phyloP scores from a whole-genome alignment of 2,329 filamentous ascomycete genomes.

The Sporothrix brunneoviolacea region DNA sequence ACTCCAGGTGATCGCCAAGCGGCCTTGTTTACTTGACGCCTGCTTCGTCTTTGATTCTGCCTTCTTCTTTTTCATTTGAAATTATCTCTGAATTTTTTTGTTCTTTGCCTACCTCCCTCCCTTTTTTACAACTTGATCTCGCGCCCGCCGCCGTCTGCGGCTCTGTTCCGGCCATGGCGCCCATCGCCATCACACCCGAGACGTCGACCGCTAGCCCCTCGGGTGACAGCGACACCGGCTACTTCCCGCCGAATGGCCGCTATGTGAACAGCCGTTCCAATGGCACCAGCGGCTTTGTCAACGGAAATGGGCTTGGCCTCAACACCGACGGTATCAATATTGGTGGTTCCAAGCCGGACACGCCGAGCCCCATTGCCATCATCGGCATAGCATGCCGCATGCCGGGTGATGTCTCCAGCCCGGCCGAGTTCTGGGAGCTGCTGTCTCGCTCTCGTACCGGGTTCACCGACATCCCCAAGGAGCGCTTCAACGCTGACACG shows the following conservation, averaged over 20 bases:
- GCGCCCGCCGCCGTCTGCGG: neutral
- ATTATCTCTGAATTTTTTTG: neutral
- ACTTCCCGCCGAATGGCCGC: constrained; percentile 18
- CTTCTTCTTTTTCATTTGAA: neutral
- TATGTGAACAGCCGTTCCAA: constrained; percentile 23
- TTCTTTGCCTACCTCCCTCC: neutral
- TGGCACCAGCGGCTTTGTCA: constrained; percentile 22
- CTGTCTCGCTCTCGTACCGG: constrained; percentile 34
- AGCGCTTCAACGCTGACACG: constrained; percentile 37
- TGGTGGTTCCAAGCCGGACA: constrained; percentile 17
- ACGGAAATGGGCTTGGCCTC: constrained; percentile 19
- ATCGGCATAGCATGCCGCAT: constrained; percentile 43
- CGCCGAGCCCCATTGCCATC: constrained; percentile 38
- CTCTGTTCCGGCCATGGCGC: constrained; percentile 20
- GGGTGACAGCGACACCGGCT: constrained; percentile 23
- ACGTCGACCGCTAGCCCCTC: constrained; percentile 24
- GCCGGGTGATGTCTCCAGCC: constrained; percentile 35
- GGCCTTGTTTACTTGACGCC: neutral
- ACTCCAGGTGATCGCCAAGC: neutral
- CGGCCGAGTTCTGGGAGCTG: constrained; percentile 40
- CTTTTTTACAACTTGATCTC: neutral
- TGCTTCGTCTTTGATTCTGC: neutral
- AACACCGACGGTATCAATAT: constrained; percentile 11
- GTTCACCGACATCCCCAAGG: constrained; percentile 36
- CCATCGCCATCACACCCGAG: constrained; percentile 26